Evolutionary conservation across 1,284 basidiomycete genomes (phyloP).

Genomic region (Puccinia coronata): DNA sequence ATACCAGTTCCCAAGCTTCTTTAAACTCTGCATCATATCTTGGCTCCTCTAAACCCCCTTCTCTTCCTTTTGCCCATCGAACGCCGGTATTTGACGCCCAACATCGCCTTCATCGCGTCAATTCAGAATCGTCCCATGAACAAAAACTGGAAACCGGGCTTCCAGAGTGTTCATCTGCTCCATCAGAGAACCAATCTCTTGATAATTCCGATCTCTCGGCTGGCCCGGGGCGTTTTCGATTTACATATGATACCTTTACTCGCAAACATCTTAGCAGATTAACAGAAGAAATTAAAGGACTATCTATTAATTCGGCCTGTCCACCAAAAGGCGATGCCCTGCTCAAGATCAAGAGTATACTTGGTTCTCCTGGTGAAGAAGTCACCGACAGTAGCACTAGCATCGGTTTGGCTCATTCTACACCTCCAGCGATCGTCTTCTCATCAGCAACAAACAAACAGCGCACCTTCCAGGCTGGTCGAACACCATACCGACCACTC

Average conservation of each 20-base stretch:
- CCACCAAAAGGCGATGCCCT: conserved; percentile 2
- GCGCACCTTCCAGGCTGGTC: conserved; percentile 39
- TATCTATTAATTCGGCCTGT: conserved; percentile 30
- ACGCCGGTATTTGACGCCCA: conserved; percentile 28
- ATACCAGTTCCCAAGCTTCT: conserved; percentile 18
- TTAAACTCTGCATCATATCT: conserved; percentile 22
- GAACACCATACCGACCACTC: conserved; percentile 40
- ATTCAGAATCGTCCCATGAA: neutral
- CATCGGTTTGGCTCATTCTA: conserved; percentile 48
- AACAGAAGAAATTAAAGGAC: conserved; percentile 67
- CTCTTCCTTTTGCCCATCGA: conserved; percentile 47
- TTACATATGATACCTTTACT: conserved; percentile 89
- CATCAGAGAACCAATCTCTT: conserved; percentile 12
- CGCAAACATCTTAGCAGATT: conserved; percentile 85
- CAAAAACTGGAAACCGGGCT: neutral
- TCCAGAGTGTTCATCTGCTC: neutral
- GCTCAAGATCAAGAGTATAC: conserved; percentile 39
- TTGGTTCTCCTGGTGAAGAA: conserved; percentile 49
- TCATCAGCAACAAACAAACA: conserved; percentile 9
- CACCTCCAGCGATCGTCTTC: conserved; percentile 30
- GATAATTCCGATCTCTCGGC: neutral
- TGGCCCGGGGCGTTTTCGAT: conserved; percentile 69
- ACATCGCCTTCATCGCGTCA: conserved; percentile 10
- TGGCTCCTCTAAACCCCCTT: conserved; percentile 40
- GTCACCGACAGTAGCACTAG: conserved; percentile 37